phyloP scores from a whole-genome alignment of 1,284 basidiomycete genomes.

The Apiotrichum montevideense region DNA sequence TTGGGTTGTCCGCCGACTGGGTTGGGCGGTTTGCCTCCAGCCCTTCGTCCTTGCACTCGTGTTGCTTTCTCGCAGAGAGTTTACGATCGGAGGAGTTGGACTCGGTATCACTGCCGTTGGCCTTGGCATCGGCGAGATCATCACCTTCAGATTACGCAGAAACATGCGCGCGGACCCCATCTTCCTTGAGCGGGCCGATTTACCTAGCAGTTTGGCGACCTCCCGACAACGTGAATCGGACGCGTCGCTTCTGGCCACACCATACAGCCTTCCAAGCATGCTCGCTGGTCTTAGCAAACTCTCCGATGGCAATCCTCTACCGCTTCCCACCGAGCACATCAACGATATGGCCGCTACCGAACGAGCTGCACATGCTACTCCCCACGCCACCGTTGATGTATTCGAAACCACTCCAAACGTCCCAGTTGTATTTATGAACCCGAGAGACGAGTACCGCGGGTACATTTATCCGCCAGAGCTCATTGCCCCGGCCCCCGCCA shows the following conservation, averaged over 20 bases:
- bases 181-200: slow-evolving; percentile 8
- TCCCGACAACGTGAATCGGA: not conserved
- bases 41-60: slow-evolving; percentile 67
- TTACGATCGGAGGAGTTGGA: slow-evolving; percentile 63
- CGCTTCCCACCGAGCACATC: slow-evolving; percentile 35
- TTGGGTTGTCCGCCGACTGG: slow-evolving; percentile 64
- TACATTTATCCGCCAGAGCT: slow-evolving; percentile 74
- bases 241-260: slow-evolving; percentile 13
- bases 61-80: slow-evolving; percentile 59
- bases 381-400: slow-evolving; percentile 3
- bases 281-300: slow-evolving; percentile 6
- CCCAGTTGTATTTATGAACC: not conserved
- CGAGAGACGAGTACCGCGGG: slow-evolving; percentile 41
- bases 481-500: slow-evolving; percentile 63
- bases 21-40: slow-evolving; percentile 53
- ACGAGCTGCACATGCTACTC: slow-evolving; percentile 45
- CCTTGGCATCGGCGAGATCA: slow-evolving; percentile 19
- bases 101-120: slow-evolving; percentile 53
- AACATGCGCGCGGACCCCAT: not conserved
- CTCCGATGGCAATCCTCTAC: slow-evolving; percentile 3
- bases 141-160: slow-evolving; percentile 16
- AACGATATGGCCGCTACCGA: slow-evolving; percentile 72
- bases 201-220: slow-evolving; percentile 3
- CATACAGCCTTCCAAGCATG: slow-evolving; percentile 6
- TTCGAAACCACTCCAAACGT: not conserved